Evolutionary conservation across 352 stramenopile genomes (phyloP).

Genomic region (Globisporangium viniferum): DNA sequence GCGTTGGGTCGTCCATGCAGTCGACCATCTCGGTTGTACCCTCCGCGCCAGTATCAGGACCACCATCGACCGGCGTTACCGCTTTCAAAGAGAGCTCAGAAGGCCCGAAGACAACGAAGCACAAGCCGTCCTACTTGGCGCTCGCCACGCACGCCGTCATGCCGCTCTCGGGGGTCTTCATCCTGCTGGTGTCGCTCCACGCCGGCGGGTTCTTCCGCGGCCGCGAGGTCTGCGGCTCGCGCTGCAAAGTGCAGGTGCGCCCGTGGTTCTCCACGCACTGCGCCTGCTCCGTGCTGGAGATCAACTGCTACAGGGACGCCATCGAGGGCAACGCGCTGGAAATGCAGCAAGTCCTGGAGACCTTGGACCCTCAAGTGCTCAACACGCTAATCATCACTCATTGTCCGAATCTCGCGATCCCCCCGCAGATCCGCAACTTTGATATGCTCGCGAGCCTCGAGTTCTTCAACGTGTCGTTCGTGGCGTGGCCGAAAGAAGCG

Average conservation of each 20-base stretch:
- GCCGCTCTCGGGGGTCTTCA: slow-evolving; percentile 19
- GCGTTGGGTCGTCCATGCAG: not conserved
- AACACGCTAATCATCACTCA: slow-evolving; percentile 29
- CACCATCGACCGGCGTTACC: not conserved
- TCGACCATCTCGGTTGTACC: not conserved
- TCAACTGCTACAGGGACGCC: slow-evolving; percentile 22
- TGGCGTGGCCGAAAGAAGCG: slow-evolving; percentile 17
- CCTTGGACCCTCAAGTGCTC: slow-evolving; percentile 20
- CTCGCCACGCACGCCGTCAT: slow-evolving; percentile 9
- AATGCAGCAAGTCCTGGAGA: slow-evolving; percentile 12
- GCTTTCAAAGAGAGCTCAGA: not conserved
- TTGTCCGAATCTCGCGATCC: slow-evolving; percentile 23
- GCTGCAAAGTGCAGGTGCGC: slow-evolving; percentile 27
- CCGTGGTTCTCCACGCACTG: slow-evolving; percentile 32
- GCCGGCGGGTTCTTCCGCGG: slow-evolving; percentile 14
- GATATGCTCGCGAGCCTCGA: slow-evolving; percentile 23
- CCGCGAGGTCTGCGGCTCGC: slow-evolving; percentile 11
- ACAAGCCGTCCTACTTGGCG: not conserved
- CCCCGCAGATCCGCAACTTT: slow-evolving; percentile 22
- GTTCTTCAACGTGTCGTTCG: slow-evolving; percentile 33
- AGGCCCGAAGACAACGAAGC: not conserved
- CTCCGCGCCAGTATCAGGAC: not conserved
- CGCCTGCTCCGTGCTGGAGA: slow-evolving; percentile 31
- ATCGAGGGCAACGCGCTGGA: slow-evolving; percentile 17
- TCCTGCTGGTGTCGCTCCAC: slow-evolving; percentile 18